Evolutionary conservation across 176 grass and related monocot genomes (phyloP).

Genomic region (Tuctoria greenei): DNA sequence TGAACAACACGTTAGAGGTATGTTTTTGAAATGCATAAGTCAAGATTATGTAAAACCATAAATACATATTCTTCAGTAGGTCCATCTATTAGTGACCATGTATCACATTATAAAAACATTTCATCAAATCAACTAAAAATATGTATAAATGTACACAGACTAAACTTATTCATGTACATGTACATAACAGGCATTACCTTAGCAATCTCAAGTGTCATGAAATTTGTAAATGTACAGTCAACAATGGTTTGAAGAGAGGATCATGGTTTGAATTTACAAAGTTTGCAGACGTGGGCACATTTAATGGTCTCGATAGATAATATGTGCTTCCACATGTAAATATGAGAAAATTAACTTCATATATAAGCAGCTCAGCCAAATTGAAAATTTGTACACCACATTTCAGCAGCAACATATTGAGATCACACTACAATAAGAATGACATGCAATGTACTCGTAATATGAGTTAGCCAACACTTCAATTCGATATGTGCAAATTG

Average conservation of each 20-base stretch:
- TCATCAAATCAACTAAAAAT: neutral
- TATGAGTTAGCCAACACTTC: neutral
- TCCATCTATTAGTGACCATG: neutral
- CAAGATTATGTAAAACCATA: slow-evolving; percentile 5
- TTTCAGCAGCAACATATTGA: neutral
- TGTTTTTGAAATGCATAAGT: neutral
- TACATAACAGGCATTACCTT: neutral
- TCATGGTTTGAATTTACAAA: neutral
- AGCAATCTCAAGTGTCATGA: neutral
- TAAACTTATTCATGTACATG: neutral
- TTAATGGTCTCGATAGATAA: neutral
- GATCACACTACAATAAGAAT: neutral
- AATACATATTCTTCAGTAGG: neutral
- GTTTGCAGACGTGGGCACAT: neutral
- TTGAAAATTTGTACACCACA: neutral
- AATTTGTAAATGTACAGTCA: neutral
- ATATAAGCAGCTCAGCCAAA: neutral
- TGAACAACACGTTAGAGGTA: slow-evolving; percentile 20
- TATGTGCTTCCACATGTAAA: neutral
- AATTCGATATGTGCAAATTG: neutral
- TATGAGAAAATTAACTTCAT: neutral
- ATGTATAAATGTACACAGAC: neutral
- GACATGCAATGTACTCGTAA: neutral
- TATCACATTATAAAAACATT: neutral
- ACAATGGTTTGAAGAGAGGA: neutral